A percentile compares a stretch with the other conserved stretches of the same genome.
Evolutionary conservation across 805 yeast species (phyloP).

Genomic region (Lipomyces spencermartinsiae): DNA sequence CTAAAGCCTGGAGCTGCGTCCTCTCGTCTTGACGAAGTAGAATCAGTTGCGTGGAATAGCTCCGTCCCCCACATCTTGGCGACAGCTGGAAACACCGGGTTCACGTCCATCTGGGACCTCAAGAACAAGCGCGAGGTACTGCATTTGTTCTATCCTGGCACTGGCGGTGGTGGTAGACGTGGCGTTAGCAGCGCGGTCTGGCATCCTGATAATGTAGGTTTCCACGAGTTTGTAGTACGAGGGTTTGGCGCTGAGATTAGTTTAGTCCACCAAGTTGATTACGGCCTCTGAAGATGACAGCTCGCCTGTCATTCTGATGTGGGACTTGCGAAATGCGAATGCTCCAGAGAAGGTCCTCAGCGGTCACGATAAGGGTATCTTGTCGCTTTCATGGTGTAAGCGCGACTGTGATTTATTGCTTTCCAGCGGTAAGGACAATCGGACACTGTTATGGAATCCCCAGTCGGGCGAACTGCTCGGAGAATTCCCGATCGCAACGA

Average conservation of each 20-base stretch:
- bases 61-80: constrained; percentile 86
- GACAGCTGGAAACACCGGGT: constrained; percentile 82
- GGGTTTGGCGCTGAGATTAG: neutral
- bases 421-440: constrained; percentile 92
- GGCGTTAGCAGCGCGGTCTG: constrained; percentile 84
- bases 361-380: constrained; percentile 88
- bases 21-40: constrained; percentile 80
- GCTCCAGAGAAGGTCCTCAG: constrained; percentile 78
- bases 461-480: constrained; percentile 72
- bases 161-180: constrained; percentile 56
- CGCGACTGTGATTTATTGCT: constrained; percentile 79
- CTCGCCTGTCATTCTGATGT: constrained; percentile 78
- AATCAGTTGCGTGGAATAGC: constrained; percentile 88
- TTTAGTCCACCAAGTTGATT: constrained; percentile 77
- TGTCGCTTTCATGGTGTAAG: constrained; percentile 92
- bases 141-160: constrained; percentile 72
- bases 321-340: constrained; percentile 94
- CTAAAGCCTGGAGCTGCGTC: constrained; percentile 76
- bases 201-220: constrained; percentile 68
- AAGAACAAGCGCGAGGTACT: constrained; percentile 86
- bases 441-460: constrained; percentile 91
- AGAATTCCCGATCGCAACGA: constrained; percentile 87
- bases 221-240: neutral
- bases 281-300: constrained; percentile 87
- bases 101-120: constrained; percentile 92